These are phyloP conservation scores for Lactifluus pinguis DNA, from an alignment of 768 basidiomycete species.

Conservation along the genomic window DNA sequence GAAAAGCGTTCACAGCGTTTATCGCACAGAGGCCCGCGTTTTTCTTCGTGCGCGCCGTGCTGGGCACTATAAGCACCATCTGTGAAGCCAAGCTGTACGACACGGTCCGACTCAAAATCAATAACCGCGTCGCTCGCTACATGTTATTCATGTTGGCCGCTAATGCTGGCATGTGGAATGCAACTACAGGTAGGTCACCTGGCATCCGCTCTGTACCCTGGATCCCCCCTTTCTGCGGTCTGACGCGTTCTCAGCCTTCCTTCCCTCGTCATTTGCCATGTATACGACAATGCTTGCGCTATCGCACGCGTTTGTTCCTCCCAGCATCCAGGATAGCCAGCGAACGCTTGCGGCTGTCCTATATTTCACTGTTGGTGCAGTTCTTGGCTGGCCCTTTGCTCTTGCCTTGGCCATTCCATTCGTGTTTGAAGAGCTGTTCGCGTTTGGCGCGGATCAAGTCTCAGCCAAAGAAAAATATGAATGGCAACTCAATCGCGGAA, in stretches of 20 bases:
- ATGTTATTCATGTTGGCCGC: slow-evolving; percentile 77
- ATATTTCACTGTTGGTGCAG: slow-evolving; percentile 68
- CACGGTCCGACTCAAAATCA: slow-evolving; percentile 69
- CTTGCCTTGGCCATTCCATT: slow-evolving; percentile 82
- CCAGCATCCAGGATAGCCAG: slow-evolving; percentile 41
- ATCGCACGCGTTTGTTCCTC: slow-evolving; percentile 54
- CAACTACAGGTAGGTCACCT: slow-evolving; percentile 56
- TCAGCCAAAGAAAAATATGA: slow-evolving; percentile 32
- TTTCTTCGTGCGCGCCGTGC: slow-evolving; percentile 76
- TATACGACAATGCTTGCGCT: slow-evolving; percentile 76
- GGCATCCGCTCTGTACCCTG: neutral
- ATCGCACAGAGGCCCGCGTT: slow-evolving; percentile 66
- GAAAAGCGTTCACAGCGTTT: slow-evolving; percentile 11
- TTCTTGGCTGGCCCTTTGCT: slow-evolving; percentile 97
- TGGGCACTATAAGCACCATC: slow-evolving; percentile 63
- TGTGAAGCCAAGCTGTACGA: slow-evolving; percentile 82
- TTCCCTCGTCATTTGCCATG: slow-evolving; percentile 95
- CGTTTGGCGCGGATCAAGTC: slow-evolving; percentile 62
- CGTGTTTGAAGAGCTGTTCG: slow-evolving; percentile 80
- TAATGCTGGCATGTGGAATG: slow-evolving; percentile 94
- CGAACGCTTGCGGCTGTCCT: slow-evolving; percentile 59
- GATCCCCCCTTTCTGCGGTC: neutral
- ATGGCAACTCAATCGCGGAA: slow-evolving; percentile 60
- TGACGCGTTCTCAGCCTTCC: slow-evolving; percentile 52
- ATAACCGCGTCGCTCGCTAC: slow-evolving; percentile 89